Base-by-base conservation (phyloP, 768 basidiomycete species). In the Tephrocybe rancida region DNA sequence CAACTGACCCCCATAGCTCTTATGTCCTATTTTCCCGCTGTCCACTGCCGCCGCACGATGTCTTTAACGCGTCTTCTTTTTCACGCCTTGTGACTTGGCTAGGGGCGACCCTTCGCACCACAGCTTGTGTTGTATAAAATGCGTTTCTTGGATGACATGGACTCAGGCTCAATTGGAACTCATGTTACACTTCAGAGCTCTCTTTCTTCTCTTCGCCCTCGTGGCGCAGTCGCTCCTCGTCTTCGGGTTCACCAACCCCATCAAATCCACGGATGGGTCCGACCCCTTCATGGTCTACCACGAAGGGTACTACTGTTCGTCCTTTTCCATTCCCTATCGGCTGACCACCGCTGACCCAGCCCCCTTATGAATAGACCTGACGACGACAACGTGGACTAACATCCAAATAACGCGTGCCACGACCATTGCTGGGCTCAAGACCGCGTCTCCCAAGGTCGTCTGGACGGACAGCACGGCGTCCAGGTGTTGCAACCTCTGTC, bases 391-490 rank as follows among this genome's bases (percentile, higher is more conserved):
- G 2, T 68, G 68, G 68, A 59, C 58, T 3, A 67, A 70, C 35
- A 66, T 69, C 41, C 61, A 67, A 50, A 61, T 69, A 32, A 67
- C 66, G 8, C 61, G 68, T 5, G 67, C 66, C 18, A 66, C 66
- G 3, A 69, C 64, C 18, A 58, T 69, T 21, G 59, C 34, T 7
- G 73, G 72, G 26, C 60, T 74, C 49, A 74, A 70, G 42, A 74
- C 65, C 4, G 72, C 70, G 3, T 68, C 65, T 0, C 67, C 72
- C 5, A 73, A 65, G 35, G 56, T 61, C 5, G 38, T 70, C n/a
- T 70, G 67, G 67, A 64, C 64, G 19, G 67, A 67, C 53, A 63
- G 58, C 52, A 68, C 62, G 29, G 44, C 67, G 22, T 65, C 64
- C 30, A 52, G 67, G 52, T 70, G 67, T 50, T 68, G 67, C 47